Base-by-base conservation (phyloP, 805 yeast genomes). In the Limtongozyma cylindracea region DNA sequence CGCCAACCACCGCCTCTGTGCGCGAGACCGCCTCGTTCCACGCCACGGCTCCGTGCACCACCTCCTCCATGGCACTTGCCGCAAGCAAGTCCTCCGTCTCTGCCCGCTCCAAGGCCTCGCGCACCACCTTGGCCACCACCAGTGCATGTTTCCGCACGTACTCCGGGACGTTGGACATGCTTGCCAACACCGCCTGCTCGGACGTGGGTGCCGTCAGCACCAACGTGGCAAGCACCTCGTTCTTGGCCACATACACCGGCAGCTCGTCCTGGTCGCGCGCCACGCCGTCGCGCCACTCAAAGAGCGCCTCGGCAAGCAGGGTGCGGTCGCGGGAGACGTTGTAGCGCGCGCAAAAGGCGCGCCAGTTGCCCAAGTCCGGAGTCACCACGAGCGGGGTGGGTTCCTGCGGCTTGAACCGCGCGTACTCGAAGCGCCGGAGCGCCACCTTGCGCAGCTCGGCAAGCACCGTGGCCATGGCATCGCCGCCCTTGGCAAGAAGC, bases 371-470 rank as follows among this genome's bases (percentile, higher is more conserved):
- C 15, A 5, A 5, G 15, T 13, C 6, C 6, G 6, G 10, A 5
- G 6, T n/a, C 5, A 5, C 18, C 8, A 17, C 8, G 5, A 17
- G 5, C 18, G 18, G 11, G 5, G 18, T 17, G 5, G 4, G 11
- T 8, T 9, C 18, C 10, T 5, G 5, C 5, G n/a, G 11, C 18
- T 10, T 12, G 11, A 19, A 19, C 16, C 6, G 4, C 10, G 6
- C 11, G 20, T 19, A 72, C 42, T 84, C 95, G 38, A 74, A 88
- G 30, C 91, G 56, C 39, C 78, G 57, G 26, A 51, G 50, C 2
- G 95, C 88, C 4, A 77, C 91, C 24, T 61, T 56, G 25, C 95
- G 52, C 1, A 93, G 77, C 20, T 67, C 72, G 26, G 53, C 54
- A 11, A 84, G 47, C 1, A 77, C 94, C 10, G 50, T 48, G n/a